Evolutionary conservation across 108 stramenopile species (phyloP), one percentile per base, ranked within the genome.

Genomic region (Fragilaria crotonensis): DNA sequence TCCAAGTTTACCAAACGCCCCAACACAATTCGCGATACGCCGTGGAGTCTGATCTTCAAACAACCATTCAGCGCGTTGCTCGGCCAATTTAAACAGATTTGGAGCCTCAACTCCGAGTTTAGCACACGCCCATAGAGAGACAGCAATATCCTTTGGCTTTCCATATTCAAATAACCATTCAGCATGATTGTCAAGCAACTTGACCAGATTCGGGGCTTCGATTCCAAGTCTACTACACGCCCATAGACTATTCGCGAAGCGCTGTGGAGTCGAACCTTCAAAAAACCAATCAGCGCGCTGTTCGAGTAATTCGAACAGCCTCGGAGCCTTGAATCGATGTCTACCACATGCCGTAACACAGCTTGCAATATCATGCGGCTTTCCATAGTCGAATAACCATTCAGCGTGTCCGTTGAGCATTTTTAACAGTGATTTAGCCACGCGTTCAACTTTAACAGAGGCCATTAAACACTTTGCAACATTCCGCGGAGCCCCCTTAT

Each of bases 61-160:
- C n/a, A n/a, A n/a, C n/a, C n/a, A n/a, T n/a, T 21, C 19, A 17
- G 64, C 64, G 7, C 33, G 29, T 3, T 56, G 27, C 3, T 65
- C 48, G 3, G 57, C 48, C 9, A 30, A 45, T 23, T 18, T 18
- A 46, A 65, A 57, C 4, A 65, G 45, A n/a, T 52, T 65, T 14
- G 55, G 64, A 22, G 46, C n/a, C 31, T 56, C 18, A 18, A 56
- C 18, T 3, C 64, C 64, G 18, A 65, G 45, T 2, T 44, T 65
- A 20, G 64, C 64, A 27, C 45, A 65, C 20, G 64, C 54, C 64
- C 64, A 65, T 23, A 55, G 55, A 31, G 47, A 57, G 28, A 48
- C 57, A n/a, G 64, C 54, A 49, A 56, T 56, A 22, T 17, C 32
- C 57, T 49, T 54, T 46, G 64, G 64, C 17, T 46, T 30, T 2